Evolutionary conservation across 805 yeast species (phyloP), one percentile per base, ranked within the genome.

Genomic region (Ogataea pilisensis): DNA sequence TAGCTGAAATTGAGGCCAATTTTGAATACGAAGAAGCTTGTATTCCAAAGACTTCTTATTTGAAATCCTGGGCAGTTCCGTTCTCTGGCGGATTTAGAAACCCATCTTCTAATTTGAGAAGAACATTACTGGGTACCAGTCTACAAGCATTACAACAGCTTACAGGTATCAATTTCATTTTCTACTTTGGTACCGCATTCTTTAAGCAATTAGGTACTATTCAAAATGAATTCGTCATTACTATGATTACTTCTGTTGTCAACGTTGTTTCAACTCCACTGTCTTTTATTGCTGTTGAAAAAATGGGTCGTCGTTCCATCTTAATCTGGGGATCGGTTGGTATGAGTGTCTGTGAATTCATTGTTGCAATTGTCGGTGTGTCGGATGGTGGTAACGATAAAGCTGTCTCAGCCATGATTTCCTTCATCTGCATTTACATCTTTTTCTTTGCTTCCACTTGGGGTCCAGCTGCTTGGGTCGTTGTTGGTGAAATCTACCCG

Each of bases 391-490:
- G 48, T 16, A 55, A 57, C 46, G 41, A 38, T 2, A 44, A 46
- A 16, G 59, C 66, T 24, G 64, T 57, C 42, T 48, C 44, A 31
- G 66, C 65, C 14, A 58, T 63, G 63, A 56, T 64, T 45, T 43
- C 66, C 8, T 71, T 76, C 54, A 67, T 75, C 42, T 76, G 81
- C 57, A 59, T 72, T 29, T 86, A 82, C 58, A 81, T 86, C 50
- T 79, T 82, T 40, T 80, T 81, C 60, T 83, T 84, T 66, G 95
- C 93, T 8, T 72, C 86, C 4, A 76, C 91, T 19, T 86, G 93
- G 91, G 91, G 91, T 60, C 89, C 93, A 31, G 78, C 76, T 45
- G 79, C 77, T 30, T 85, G 91, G 90, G 85, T 77, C 35, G 61
- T 76, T 41, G 61, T 67, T 53, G 78, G 80, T 53, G 83, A 77